Base-by-base conservation (phyloP, 2,329 filamentous ascomycete genomes). In the Apiospora aurea region DNA sequence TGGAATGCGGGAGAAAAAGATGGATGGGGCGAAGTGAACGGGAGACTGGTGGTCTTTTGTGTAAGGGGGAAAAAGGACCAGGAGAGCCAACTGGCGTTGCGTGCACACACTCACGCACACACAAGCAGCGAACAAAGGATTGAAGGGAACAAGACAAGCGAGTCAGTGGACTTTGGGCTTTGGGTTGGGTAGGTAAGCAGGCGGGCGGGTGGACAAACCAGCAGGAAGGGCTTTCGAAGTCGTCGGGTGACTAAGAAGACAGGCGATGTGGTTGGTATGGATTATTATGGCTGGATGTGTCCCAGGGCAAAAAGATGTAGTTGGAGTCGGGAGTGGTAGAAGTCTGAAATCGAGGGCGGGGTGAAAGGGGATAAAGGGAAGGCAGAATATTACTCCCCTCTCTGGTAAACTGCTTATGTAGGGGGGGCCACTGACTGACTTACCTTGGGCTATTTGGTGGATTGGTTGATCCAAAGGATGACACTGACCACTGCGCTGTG, bases 1-100 rank as follows among this genome's bases (percentile, higher is more conserved):
- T 75, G 73, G 76, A 77, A 77, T 73, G 74, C 75, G 75, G 74
- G 70, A 78, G 77, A 76, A 76, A 74, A 73, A 53, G 69, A 73
- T 75, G 67, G 74, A 75, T 66, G 67, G 46, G 29, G 53, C 34
- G 14, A 26, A 26, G 53, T 18, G 18, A 57, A 66, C 43, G 44
- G 57, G 24, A 64, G 57, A 41, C 49, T 24, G 8, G 18, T 64
- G 34, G 57, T 64, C 29, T 51, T 53, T 53, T 43, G 71, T 57
- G 46, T 18, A 70, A 57, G 70, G 72, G 71, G 66, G n/a, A 73
- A 72, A 47, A 70, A 38, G 67, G 26, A 38, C 18, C 26, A 29
- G 18, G 7, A n/a, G 51, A 74, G 71, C 10, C 73, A 76, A 34
- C 71, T 71, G 34, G 34, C 34, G 34, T 5, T 38, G 34, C 34